phyloP scores from a whole-genome alignment of 192 early-diverging fungal species.

The Funneliformis geosporum region DNA sequence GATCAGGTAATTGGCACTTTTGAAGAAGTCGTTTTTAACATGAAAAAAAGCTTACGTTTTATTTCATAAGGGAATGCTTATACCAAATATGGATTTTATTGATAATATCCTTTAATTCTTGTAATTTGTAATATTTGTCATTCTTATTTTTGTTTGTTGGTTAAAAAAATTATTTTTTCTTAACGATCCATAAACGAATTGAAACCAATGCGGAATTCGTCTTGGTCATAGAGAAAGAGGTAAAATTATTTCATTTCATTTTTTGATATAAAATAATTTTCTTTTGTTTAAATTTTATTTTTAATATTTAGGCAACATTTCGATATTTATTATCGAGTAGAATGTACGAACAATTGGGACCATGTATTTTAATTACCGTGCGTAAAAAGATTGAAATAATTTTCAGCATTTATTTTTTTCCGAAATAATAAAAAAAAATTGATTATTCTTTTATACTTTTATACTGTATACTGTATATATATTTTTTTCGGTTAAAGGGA shows the following conservation, averaged over 20 bases:
- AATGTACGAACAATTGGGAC: constrained; percentile 3
- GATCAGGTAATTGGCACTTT: not conserved
- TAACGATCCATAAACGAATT: constrained; percentile 7
- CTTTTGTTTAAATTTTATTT: not conserved
- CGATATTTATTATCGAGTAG: constrained; percentile 28
- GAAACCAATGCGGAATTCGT: constrained; percentile 25
- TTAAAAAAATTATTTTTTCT: constrained; percentile 2
- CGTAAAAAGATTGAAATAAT: constrained; percentile 7
- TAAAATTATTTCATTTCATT: not conserved
- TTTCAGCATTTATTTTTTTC: not conserved
- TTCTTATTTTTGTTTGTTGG: not conserved
- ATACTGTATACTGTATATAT: no score
- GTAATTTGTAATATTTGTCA: constrained; percentile 8
- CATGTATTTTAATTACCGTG: constrained; percentile 32
- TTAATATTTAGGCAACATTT: constrained; percentile 31
- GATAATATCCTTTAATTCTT: constrained; percentile 18
- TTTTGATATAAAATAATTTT: not conserved
- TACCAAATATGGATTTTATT: constrained; percentile 23
- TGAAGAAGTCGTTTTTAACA: not conserved
- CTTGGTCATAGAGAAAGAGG: constrained; percentile 35
- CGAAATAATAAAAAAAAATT: no score
- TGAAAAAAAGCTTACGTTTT: not conserved
- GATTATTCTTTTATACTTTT: no score
- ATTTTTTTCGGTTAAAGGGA: not conserved
- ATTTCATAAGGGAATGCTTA: constrained; percentile 12